Evolutionary conservation across 148 eudicot species (phyloP).

Genomic region (Vaccinium vitisidaea): DNA sequence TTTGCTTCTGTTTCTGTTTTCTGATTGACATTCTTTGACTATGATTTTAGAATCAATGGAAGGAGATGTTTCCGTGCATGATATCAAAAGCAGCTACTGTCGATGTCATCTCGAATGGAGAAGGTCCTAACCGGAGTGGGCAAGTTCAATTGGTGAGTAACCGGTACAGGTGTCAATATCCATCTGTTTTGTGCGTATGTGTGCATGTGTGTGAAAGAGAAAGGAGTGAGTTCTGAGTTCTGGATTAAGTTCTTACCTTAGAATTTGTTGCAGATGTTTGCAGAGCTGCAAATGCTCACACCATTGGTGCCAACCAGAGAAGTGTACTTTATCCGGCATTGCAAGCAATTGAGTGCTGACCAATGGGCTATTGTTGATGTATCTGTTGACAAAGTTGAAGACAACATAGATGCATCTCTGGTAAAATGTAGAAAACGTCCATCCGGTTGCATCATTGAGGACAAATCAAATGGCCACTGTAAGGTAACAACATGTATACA

Average conservation of each 20-base stretch:
- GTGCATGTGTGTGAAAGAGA: background rate
- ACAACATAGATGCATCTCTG: conserved; percentile 66
- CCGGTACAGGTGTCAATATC: background rate
- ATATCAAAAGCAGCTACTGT: conserved; percentile 81
- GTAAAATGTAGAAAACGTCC: conserved; percentile 77
- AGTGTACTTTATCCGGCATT: conserved; percentile 78
- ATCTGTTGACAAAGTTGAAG: conserved; percentile 74
- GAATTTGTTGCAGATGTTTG: conserved; percentile 65
- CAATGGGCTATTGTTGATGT: conserved; percentile 95
- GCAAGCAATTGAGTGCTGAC: conserved; percentile 73
- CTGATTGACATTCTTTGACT: background rate
- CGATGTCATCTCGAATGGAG: conserved; percentile 70
- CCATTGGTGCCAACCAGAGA: conserved; percentile 90
- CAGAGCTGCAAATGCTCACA: conserved; percentile 94
- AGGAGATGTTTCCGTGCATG: conserved; percentile 85
- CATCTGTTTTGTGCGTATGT: background rate
- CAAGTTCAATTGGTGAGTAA: conserved; percentile 69
- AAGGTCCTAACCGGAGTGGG: conserved; percentile 64
- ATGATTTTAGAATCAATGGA: conserved; percentile 70
- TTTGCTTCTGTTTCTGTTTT: background rate
- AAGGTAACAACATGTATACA: conserved; percentile 43
- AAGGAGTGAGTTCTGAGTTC: background rate
- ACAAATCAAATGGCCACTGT: conserved; percentile 89
- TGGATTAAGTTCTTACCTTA: background rate
- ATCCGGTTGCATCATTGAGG: conserved; percentile 96